Evolutionary conservation across 768 basidiomycete genomes (phyloP), one percentile per base, ranked within the genome.

Genomic region (Coprinopsis strossmayeri): DNA sequence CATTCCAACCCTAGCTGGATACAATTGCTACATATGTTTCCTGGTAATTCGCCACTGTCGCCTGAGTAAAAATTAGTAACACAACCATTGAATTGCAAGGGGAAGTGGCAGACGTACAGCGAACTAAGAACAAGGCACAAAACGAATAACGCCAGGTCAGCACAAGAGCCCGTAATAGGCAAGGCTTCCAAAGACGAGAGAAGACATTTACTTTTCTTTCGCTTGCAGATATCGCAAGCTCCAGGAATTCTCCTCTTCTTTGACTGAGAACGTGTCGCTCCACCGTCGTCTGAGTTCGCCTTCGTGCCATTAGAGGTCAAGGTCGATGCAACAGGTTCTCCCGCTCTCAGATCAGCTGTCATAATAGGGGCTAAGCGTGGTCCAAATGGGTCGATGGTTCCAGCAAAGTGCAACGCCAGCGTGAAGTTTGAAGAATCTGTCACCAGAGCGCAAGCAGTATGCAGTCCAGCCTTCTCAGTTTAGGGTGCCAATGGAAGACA

Each of bases 141-240:
- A 49, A 48, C 38, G 49, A 51, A 11, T 0, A 55, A 13, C 34
- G 35, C 26, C 39, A 21, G 10, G 13, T 47, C 25, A 21, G 26
- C 3, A 37, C 35, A 26, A 20, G 24, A 11, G 41, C 4, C 24
- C 18, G 17, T n/a, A 13, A 39, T 3, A 15, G 32, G 9, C 18
- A 46, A 32, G 7, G 30, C 9, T 7, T 32, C 7, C 15, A 7
- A 7, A 15, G 30, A 32, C 9, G 15, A 32, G 30, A 45, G n/a
- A 10, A 11, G 25, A 35, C 11, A 17, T 65, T 72, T 40, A 79
- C 82, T 77, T 64, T 88, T 90, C 72, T 86, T 87, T 44, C 76
- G 68, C 55, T 84, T 73, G 64, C 87, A 89, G 5, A 78, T 66
- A 58, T 87, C 85, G 64, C 86, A 89, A 15, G 84, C 84, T 25